phyloP scores from a whole-genome alignment of 306 rosid genomes.

The Prinsepia uniflora region DNA sequence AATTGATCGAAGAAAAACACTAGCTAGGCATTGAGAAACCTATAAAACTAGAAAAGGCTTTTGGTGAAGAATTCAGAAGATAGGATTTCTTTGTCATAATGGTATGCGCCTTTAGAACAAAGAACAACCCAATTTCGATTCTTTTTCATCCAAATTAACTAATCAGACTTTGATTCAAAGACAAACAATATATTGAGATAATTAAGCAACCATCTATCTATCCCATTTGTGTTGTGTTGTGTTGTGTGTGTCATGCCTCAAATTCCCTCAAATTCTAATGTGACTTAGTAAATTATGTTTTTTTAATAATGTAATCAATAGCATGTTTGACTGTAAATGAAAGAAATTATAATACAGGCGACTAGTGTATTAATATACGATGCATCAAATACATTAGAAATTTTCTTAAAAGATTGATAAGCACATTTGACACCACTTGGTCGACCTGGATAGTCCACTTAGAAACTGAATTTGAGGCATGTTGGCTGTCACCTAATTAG shows the following conservation, averaged over 20 bases:
- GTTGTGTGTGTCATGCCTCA: background rate
- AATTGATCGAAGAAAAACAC: constrained; percentile 26
- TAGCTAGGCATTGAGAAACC: constrained; percentile 39
- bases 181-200: constrained; percentile 44
- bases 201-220: constrained; percentile 7
- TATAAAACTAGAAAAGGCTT: constrained; percentile 35
- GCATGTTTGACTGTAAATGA: too few relatives aligned
- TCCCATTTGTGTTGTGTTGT: background rate
- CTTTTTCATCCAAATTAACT: constrained; percentile 34
- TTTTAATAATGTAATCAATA: too few relatives aligned
- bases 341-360: too few relatives aligned
- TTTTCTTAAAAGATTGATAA: too few relatives aligned
- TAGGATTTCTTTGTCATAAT: constrained; percentile 43
- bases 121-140: constrained; percentile 28
- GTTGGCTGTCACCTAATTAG: too few relatives aligned
- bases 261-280: background rate
- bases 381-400: too few relatives aligned
- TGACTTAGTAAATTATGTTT: background rate
- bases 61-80: constrained; percentile 29
- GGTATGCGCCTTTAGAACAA: constrained; percentile 25
- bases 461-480: too few relatives aligned
- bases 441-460: too few relatives aligned
- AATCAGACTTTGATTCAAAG: constrained; percentile 59
- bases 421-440: too few relatives aligned
- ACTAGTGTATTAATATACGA: too few relatives aligned